These are phyloP conservation scores for Kitagawia praeruptora DNA, from an alignment of 129 eudicot species.

Conservation along the genomic window DNA sequence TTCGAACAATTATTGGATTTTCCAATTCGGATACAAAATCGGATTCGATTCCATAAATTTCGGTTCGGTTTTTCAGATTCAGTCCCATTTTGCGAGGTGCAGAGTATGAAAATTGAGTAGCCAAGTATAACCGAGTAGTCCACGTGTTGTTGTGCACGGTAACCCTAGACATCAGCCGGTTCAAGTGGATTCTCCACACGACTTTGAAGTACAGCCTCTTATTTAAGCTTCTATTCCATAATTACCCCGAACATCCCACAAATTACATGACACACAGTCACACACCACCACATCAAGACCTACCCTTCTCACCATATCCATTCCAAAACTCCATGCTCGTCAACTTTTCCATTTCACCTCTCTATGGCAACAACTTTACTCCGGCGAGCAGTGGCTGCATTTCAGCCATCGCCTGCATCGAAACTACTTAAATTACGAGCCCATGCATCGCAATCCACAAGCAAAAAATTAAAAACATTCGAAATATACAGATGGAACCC, in stretches of 20 bases:
- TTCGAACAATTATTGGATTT: too few species aligned
- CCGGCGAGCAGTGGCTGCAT: conserved; percentile 40
- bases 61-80: too few species aligned
- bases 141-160: neutral
- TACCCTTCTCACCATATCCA: too few species aligned
- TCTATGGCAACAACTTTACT: conserved; percentile 54
- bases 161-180: neutral
- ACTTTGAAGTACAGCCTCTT: neutral
- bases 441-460: conserved; percentile 27
- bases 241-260: too few species aligned
- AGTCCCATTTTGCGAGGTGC: too few species aligned
- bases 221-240: too few species aligned
- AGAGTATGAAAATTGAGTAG: too few species aligned
- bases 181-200: neutral
- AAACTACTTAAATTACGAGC: conserved; percentile 28
- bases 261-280: too few species aligned
- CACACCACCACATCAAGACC: too few species aligned
- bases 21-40: too few species aligned
- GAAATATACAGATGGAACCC: conserved; percentile 91
- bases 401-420: conserved; percentile 33
- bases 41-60: too few species aligned
- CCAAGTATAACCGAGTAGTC: neutral
- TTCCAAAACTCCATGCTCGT: neutral
- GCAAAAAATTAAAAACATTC: conserved; percentile 43
- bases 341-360: neutral